A percentile compares a stretch with the other conserved stretches of the same genome.
phyloP scores from a whole-genome alignment of 345 rosid genomes.

The Populus simonii region DNA sequence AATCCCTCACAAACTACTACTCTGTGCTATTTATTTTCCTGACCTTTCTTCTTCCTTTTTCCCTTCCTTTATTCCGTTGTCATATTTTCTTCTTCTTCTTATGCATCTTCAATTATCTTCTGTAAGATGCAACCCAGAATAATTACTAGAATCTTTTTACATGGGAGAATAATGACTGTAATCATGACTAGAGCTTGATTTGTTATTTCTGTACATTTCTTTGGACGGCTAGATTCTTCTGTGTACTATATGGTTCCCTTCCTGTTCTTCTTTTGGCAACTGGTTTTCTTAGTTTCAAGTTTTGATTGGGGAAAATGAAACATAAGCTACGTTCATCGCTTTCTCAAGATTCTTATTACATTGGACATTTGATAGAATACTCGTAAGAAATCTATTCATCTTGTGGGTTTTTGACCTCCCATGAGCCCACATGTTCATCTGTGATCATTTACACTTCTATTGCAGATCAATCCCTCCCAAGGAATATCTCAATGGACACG shows the following conservation, averaged over 20 bases:
- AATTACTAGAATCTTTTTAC: neutral
- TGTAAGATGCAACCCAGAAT: neutral
- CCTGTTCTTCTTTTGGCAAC: neutral
- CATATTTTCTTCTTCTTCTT: neutral
- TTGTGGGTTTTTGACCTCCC: neutral
- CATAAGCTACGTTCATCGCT: neutral
- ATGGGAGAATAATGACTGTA: neutral
- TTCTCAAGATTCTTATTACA: neutral
- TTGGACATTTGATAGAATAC: neutral
- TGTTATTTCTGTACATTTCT: neutral
- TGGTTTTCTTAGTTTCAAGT: neutral
- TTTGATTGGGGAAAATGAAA: neutral
- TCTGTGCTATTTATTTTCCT: neutral
- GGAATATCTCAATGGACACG: slow-evolving; percentile 56
- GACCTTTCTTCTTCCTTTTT: neutral
- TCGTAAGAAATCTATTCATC: neutral
- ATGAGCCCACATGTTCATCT: slow-evolving; percentile 6
- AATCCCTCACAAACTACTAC: neutral
- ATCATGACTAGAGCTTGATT: neutral
- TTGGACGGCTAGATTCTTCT: neutral
- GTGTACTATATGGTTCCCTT: neutral
- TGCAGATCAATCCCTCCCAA: slow-evolving; percentile 70
- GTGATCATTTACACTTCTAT: slow-evolving; percentile 6
- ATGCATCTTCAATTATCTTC: neutral
- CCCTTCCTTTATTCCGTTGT: neutral